Base-by-base conservation (phyloP, 805 yeast genomes). In the Metschnikowia koreensis region DNA sequence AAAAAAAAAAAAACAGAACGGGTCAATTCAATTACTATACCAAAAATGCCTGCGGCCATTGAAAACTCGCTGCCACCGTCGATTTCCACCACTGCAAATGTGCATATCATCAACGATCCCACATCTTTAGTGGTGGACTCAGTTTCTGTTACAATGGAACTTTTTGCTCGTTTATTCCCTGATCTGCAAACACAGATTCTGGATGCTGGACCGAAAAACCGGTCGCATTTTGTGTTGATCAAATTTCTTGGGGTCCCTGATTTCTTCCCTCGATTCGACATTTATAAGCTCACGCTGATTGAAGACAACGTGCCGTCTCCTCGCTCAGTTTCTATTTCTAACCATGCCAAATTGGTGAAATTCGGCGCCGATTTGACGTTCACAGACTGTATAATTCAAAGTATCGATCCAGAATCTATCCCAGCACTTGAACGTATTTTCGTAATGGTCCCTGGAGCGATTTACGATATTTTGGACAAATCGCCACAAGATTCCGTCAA, bases 401-500 rank as follows among this genome's bases (percentile, higher is more conserved):
- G 74, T 1, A 64, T 79, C 16, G 65, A 61, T 17, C 28, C 58
- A 5, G 49, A 60, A 1, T 57, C 60, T 7, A 71, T 85, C 27
- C 70, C 73, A 0, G 60, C 65, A 10, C 69, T 84, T 11, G 56
- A 78, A 3, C 68, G 73, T 6, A 71, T 80, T 7, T 81, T 81
- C 6, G 68, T 71, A 1, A 74, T 76, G 10, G 76, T 80, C 7
- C 87, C 84, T 27, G 61, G 62, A 6, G 64, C 71, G 16, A 64
- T 82, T 8, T 69, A 70, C 51, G 59, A 62, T n/a, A 61, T 70
- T 2, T 62, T 79, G 26, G 61, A 64, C 31, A 61, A 61, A 13
- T 65, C 69, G 40, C 60, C 77, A 1, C 58, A 63, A 28, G 60
- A 60, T 8, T 53, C 70, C 3, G 61, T 81, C 7, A 70, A 74